Conservation (phyloP, 2,329 filamentous ascomycete genomes). For the Apiospora rasikravindrae region DNA sequence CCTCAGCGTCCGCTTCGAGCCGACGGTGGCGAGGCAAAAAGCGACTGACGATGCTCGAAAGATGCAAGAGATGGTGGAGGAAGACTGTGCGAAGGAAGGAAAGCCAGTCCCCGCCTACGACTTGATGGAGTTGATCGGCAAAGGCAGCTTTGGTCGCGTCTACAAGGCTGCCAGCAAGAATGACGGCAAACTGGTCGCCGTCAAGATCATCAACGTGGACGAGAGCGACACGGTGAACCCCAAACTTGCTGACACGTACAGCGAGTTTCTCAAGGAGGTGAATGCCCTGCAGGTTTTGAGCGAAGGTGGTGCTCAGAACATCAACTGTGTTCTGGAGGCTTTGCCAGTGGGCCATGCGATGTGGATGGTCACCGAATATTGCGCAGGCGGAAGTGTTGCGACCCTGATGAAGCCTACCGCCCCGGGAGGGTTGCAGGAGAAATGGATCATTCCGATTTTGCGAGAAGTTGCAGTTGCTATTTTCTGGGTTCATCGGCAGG, state of each 20-base stretch:
- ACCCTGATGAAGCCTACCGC: slow-evolving; percentile 73
- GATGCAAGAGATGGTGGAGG: slow-evolving; percentile 69
- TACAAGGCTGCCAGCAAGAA: slow-evolving; percentile 65
- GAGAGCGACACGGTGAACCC: slow-evolving; percentile 73
- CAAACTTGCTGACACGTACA: slow-evolving; percentile 69
- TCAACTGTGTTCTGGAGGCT: slow-evolving; percentile 82
- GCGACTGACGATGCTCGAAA: slow-evolving; percentile 72
- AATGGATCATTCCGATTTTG: slow-evolving; percentile 71
- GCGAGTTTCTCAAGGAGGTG: slow-evolving; percentile 72
- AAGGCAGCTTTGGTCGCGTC: slow-evolving; percentile 75
- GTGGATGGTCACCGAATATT: slow-evolving; percentile 90
- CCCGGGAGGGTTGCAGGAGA: slow-evolving; percentile 70
- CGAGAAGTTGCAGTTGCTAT: slow-evolving; percentile 70
- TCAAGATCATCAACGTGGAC: slow-evolving; percentile 87
- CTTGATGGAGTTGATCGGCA: slow-evolving; percentile 76
- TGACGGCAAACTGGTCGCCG: slow-evolving; percentile 65
- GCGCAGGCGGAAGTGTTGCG: slow-evolving; percentile 81
- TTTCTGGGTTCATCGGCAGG: slow-evolving; percentile 70
- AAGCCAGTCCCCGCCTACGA: slow-evolving; percentile 68
- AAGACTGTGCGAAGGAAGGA: slow-evolving; percentile 64
- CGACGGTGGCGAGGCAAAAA: slow-evolving; percentile 45
- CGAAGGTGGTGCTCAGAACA: slow-evolving; percentile 76
- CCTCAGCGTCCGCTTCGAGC: slow-evolving; percentile 14
- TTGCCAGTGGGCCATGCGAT: slow-evolving; percentile 78
- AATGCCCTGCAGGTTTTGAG: slow-evolving; percentile 74